phyloP scores from a whole-genome alignment of 1,284 basidiomycete species.

The Moesziomyces sp. region DNA sequence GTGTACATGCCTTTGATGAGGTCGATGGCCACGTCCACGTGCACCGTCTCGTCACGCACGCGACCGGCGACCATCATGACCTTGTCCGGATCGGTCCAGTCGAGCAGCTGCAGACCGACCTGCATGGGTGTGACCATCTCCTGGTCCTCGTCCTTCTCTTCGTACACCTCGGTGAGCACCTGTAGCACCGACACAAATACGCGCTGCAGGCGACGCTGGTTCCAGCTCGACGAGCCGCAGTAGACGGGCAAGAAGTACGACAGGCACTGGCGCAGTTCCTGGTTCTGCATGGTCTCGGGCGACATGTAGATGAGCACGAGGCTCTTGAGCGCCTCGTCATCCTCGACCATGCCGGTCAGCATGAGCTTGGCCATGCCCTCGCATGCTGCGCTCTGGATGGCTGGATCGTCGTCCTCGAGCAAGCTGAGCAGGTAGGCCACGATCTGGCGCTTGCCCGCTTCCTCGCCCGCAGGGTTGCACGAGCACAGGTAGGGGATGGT shows the following conservation, averaged over 20 bases:
- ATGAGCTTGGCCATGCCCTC: constrained; percentile 90
- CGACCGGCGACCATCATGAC: constrained; percentile 73
- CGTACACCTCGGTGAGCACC: constrained; percentile 76
- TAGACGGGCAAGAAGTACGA: constrained; percentile 96
- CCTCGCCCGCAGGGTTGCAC: constrained; percentile 52
- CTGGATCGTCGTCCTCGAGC: constrained; percentile 75
- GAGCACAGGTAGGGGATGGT: constrained; percentile 79
- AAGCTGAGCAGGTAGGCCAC: constrained; percentile 59
- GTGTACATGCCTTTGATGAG: constrained; percentile 74
- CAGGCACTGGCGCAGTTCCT: constrained; percentile 88
- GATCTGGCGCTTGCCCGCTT: constrained; percentile 58
- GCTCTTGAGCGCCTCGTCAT: constrained; percentile 74
- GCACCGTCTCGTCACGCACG: constrained; percentile 72
- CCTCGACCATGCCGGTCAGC: constrained; percentile 75
- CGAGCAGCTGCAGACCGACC: constrained; percentile 83
- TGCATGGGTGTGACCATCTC: constrained; percentile 83
- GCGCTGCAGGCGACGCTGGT: constrained; percentile 82
- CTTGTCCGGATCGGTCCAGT: constrained; percentile 93
- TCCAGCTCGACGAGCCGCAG: constrained; percentile 82
- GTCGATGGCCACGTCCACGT: constrained; percentile 81
- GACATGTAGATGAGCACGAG: constrained; percentile 87
- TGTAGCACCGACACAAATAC: constrained; percentile 83
- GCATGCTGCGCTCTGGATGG: constrained; percentile 80
- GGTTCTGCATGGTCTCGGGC: constrained; percentile 84
- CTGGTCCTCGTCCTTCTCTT: constrained; percentile 79